These are phyloP conservation scores for Fusarium pseudocircinatum DNA, from an alignment of 2,329 filamentous ascomycete species.

Conservation along the genomic window DNA sequence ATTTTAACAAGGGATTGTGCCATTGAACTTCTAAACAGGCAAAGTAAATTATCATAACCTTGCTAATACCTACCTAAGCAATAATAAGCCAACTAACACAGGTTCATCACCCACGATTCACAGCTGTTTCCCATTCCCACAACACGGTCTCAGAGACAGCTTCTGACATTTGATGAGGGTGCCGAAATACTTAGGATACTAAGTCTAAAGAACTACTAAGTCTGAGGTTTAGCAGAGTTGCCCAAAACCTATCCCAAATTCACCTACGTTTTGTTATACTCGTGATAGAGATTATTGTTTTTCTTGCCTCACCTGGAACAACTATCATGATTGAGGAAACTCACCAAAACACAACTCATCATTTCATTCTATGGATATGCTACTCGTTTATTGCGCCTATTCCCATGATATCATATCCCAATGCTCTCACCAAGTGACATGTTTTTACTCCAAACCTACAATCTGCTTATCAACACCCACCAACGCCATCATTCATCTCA, in stretches of 20 bases:
- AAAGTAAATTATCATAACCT: neutral
- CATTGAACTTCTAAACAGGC: neutral
- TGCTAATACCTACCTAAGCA: neutral
- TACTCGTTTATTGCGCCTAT: constrained; percentile 22
- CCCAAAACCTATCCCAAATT: neutral
- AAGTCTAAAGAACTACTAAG: neutral
- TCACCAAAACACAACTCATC: neutral
- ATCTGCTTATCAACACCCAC: constrained; percentile 1
- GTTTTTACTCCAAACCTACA: constrained; percentile 14
- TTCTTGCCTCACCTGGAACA: neutral
- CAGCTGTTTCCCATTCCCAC: neutral
- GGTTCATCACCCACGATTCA: neutral
- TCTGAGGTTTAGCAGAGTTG: too few relatives aligned
- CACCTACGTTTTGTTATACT: too few relatives aligned
- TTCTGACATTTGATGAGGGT: neutral
- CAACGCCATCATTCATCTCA: neutral
- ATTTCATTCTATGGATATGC: neutral
- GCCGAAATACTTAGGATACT: neutral
- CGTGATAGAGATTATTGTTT: neutral
- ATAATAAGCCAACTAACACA: neutral
- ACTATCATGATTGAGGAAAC: neutral
- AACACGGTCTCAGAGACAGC: neutral
- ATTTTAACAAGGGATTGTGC: neutral
- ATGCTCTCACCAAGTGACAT: constrained; percentile 2
- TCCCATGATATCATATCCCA: constrained; percentile 1